phyloP scores from a whole-genome alignment of 768 basidiomycete genomes.

The Trametes gibbosa region DNA sequence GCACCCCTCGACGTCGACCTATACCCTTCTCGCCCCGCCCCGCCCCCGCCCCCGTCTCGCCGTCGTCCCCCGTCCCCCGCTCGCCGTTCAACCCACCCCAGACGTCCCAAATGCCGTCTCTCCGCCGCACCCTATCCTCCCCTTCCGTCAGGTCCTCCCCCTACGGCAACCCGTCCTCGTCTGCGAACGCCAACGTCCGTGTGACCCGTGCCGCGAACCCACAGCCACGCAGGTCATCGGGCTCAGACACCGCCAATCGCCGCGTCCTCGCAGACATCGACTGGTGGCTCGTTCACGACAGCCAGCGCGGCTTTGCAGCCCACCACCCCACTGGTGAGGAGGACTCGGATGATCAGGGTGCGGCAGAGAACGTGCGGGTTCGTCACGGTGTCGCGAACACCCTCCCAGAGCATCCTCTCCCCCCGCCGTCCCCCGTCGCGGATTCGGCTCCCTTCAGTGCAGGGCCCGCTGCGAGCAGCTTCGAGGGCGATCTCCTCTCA shows the following conservation, averaged over 20 bases:
- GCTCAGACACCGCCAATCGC: conserved; percentile 60
- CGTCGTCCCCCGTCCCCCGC: conserved; percentile 1
- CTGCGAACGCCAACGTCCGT: conserved; percentile 28
- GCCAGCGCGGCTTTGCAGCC: conserved; percentile 48
- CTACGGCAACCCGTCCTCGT: conserved; percentile 45
- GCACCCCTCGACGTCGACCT: conserved; percentile 22
- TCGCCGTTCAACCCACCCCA: conserved; percentile 24
- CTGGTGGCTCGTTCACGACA: conserved; percentile 81
- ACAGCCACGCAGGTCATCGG: conserved; percentile 57
- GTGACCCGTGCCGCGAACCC: conserved; percentile 35
- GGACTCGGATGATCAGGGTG: conserved; percentile 37
- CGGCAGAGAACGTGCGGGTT: conserved; percentile 28
- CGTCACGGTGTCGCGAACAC: conserved; percentile 17
- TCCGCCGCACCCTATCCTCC: conserved; percentile 74
- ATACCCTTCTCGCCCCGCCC: conserved; percentile 17
- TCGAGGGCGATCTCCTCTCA: conserved; percentile 4
- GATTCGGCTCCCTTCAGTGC: conserved; percentile 8
- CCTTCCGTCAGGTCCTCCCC: conserved; percentile 69
- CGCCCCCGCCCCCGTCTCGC: conserved; percentile 12
- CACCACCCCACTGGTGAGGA: conserved; percentile 38
- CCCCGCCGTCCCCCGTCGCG: conserved; percentile 1
- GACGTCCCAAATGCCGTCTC: conserved; percentile 65
- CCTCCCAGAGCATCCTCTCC: conserved; percentile 15
- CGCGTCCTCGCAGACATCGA: conserved; percentile 84
- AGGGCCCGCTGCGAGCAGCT: not conserved